Percentiles rank a stretch among this genome's conserved stretches.
These are phyloP conservation scores for Citrus hindsii DNA, from an alignment of 345 rosid species.

Conservation along the genomic window DNA sequence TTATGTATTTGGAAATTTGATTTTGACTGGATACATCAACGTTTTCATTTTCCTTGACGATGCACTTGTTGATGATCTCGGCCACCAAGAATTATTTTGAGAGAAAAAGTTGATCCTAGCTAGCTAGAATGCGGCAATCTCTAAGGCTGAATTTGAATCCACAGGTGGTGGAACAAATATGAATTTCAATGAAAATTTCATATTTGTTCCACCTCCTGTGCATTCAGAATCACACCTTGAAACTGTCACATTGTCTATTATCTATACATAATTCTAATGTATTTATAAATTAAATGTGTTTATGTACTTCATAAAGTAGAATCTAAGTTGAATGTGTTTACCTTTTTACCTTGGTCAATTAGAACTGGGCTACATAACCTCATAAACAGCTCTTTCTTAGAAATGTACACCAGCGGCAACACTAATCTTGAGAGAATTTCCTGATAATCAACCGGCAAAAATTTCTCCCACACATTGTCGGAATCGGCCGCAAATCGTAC, in stretches of 20 bases:
- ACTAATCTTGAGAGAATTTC: slow-evolving; percentile 11
- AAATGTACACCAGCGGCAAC: slow-evolving; percentile 6
- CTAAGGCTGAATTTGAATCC: slow-evolving; percentile 14
- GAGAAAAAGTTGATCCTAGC: neutral
- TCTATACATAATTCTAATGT: neutral
- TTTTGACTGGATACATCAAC: too few relatives aligned
- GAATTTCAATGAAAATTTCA: slow-evolving; percentile 15
- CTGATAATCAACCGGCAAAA: slow-evolving; percentile 24
- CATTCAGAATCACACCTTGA: slow-evolving; percentile 16
- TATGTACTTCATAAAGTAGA: too few relatives aligned
- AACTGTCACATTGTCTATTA: neutral
- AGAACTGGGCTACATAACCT: slow-evolving; percentile 29
- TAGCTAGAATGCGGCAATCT: neutral
- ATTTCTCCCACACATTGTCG: slow-evolving; percentile 29
- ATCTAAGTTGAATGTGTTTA: slow-evolving; percentile 1
- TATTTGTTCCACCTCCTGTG: slow-evolving; percentile 48
- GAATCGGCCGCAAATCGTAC: slow-evolving; percentile 26
- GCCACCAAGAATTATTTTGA: too few relatives aligned
- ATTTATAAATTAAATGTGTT: neutral
- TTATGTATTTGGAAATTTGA: too few relatives aligned
- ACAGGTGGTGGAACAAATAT: slow-evolving; percentile 31
- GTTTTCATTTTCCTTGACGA: too few relatives aligned
- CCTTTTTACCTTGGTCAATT: slow-evolving; percentile 37
- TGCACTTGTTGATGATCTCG: too few relatives aligned
- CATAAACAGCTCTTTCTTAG: slow-evolving; percentile 33